Percentiles rank a stretch among this genome's conserved stretches.
phyloP scores from a whole-genome alignment of 495 filamentous ascomycete species.

The Trichoderma gamsii region DNA sequence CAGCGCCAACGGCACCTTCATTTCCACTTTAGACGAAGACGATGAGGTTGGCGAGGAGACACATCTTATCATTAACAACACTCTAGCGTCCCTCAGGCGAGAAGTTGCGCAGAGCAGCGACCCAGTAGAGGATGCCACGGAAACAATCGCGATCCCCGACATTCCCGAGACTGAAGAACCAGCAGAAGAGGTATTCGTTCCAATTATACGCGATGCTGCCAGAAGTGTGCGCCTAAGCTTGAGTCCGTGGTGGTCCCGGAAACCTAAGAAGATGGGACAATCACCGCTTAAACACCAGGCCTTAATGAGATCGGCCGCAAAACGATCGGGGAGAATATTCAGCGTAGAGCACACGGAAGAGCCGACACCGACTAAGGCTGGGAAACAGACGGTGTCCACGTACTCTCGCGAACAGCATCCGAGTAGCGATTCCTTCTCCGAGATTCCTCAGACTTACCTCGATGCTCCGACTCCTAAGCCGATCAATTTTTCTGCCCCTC shows the following conservation, averaged over 20 bases:
- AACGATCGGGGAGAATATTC: neutral
- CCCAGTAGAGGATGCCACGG: conserved; percentile 7
- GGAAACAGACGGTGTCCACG: neutral
- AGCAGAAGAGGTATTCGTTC: conserved; percentile 19
- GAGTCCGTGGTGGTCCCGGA: conserved; percentile 10
- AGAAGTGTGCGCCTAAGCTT: conserved; percentile 9
- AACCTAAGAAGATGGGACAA: conserved; percentile 6
- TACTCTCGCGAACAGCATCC: conserved; percentile 18
- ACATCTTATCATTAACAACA: conserved; percentile 38
- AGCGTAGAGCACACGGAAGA: neutral
- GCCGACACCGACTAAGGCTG: conserved; percentile 3
- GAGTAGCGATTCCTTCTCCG: conserved; percentile 46
- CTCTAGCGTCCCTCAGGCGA: conserved; percentile 35
- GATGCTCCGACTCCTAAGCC: conserved; percentile 43
- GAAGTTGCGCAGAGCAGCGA: conserved; percentile 26
- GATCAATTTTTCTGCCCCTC: neutral
- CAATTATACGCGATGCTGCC: conserved; percentile 16
- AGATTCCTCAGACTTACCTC: conserved; percentile 41
- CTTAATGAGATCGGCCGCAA: neutral
- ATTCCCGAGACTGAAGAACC: neutral
- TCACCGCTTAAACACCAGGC: neutral
- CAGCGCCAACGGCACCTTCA: conserved; percentile 24
- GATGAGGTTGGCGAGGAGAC: conserved; percentile 40
- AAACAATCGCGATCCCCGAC: neutral
- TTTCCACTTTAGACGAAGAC: conserved; percentile 14